Percentiles rank a stretch among this genome's conserved stretches.
Evolutionary conservation across 805 yeast genomes (phyloP).

Genomic region (Candida glaebosa): DNA sequence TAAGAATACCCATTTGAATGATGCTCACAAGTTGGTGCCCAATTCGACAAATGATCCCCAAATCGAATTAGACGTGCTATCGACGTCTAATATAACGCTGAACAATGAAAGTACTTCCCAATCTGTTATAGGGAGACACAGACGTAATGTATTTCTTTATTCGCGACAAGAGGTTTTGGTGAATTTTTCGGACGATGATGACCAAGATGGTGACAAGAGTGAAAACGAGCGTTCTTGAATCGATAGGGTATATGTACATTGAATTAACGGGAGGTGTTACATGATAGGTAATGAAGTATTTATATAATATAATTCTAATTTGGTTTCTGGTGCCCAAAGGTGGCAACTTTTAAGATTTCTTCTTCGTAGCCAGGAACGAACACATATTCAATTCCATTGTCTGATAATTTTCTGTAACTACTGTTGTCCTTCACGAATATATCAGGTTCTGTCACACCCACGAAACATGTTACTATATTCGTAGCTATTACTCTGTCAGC

Average conservation of each 20-base stretch:
- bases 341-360: conserved; percentile 64
- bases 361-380: conserved; percentile 83
- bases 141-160: conserved; percentile 37
- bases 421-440: conserved; percentile 80
- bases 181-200: conserved; percentile 18
- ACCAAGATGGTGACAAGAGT: neutral
- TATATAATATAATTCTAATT: no score
- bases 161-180: conserved; percentile 35
- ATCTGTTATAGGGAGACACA: conserved; percentile 10
- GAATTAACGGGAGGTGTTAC: no score
- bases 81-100: neutral
- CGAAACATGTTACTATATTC: conserved; percentile 69
- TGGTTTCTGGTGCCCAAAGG: conserved; percentile 55
- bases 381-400: conserved; percentile 62
- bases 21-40: conserved; percentile 4
- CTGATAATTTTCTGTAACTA: conserved; percentile 53
- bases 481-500: conserved; percentile 67
- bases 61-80: neutral
- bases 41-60: conserved; percentile 2
- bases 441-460: conserved; percentile 89
- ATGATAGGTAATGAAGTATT: no score
- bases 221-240: no score
- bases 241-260: no score
- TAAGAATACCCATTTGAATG: conserved; percentile 5
- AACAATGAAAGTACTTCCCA: conserved; percentile 1